phyloP scores from a whole-genome alignment of 305 asterid genomes.

The Fraxinus paxiana region DNA sequence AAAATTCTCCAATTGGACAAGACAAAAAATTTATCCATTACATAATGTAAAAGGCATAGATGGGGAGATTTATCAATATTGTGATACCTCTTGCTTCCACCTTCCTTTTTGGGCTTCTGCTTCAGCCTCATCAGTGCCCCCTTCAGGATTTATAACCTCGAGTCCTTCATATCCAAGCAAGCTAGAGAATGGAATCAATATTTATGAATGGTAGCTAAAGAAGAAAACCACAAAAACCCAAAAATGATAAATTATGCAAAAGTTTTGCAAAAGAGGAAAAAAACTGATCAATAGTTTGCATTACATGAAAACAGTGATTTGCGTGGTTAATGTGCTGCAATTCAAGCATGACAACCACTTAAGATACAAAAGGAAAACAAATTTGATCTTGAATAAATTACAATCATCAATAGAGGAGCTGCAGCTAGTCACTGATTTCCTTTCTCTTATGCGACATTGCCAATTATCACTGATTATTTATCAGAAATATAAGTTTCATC shows the following conservation, averaged over 20 bases:
- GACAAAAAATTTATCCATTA: neutral
- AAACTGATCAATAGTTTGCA: neutral
- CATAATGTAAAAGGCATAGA: neutral
- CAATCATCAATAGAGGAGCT: neutral
- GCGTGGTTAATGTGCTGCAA: neutral
- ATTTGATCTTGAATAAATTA: neutral
- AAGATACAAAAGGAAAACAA: neutral
- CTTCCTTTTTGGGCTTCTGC: neutral
- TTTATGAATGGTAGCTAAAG: neutral
- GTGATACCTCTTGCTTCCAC: neutral
- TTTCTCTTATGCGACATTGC: neutral
- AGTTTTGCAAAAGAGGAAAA: neutral
- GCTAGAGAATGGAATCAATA: neutral
- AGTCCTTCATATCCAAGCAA: neutral
- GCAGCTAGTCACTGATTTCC: neutral
- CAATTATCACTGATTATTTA: neutral
- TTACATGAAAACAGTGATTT: neutral
- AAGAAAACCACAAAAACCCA: neutral
- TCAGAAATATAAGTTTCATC: neutral
- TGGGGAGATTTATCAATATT: neutral
- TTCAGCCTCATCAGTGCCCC: neutral
- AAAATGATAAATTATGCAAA: neutral
- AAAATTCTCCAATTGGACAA: neutral
- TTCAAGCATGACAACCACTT: neutral
- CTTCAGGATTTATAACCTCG: neutral